A percentile compares a stretch with the other conserved stretches of the same genome.
phyloP scores from a whole-genome alignment of 1,284 basidiomycete genomes.

The Erythrobasidium hasegawianum region DNA sequence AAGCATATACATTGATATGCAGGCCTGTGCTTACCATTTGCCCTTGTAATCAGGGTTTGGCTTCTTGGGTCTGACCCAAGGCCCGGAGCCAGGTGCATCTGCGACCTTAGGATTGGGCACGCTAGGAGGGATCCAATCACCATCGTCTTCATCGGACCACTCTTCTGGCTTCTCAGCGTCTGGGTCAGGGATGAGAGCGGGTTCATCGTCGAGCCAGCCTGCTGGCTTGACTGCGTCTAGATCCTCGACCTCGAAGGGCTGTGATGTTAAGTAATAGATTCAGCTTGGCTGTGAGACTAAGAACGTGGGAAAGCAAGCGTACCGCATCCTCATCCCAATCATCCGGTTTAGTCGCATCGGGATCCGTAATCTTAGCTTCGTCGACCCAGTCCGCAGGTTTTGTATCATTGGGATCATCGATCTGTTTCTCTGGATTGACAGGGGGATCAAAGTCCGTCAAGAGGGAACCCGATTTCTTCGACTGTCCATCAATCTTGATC shows the following conservation, averaged over 20 bases:
- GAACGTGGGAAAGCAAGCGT: background rate
- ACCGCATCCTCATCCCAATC: slow-evolving; percentile 92
- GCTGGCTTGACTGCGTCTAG: slow-evolving; percentile 83
- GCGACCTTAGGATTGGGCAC: slow-evolving; percentile 82
- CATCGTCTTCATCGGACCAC: slow-evolving; percentile 99
- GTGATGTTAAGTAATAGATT: too few relatives aligned
- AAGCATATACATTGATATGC: too few relatives aligned
- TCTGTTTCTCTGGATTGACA: slow-evolving; percentile 88
- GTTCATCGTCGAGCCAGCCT: slow-evolving; percentile 92
- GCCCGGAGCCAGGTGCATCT: slow-evolving; percentile 86
- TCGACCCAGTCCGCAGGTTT: slow-evolving; percentile 96
- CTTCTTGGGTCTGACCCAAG: slow-evolving; percentile 64
- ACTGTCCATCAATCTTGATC: slow-evolving; percentile 85
- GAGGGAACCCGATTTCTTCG: slow-evolving; percentile 70
- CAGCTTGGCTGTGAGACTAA: background rate
- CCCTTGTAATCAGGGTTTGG: slow-evolving; percentile 75
- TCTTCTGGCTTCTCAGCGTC: slow-evolving; percentile 91
- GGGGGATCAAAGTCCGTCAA: slow-evolving; percentile 94
- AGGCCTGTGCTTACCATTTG: slow-evolving; percentile 72
- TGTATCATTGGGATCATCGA: slow-evolving; percentile 84
- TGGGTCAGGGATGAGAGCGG: slow-evolving; percentile 77
- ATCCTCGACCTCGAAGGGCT: slow-evolving; percentile 80
- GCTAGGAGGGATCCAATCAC: slow-evolving; percentile 91
- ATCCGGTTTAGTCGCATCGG: slow-evolving; percentile 70
- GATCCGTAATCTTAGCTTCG: slow-evolving; percentile 75